phyloP scores from a whole-genome alignment of 1,284 basidiomycete genomes.

The Leccinum ambiguum region DNA sequence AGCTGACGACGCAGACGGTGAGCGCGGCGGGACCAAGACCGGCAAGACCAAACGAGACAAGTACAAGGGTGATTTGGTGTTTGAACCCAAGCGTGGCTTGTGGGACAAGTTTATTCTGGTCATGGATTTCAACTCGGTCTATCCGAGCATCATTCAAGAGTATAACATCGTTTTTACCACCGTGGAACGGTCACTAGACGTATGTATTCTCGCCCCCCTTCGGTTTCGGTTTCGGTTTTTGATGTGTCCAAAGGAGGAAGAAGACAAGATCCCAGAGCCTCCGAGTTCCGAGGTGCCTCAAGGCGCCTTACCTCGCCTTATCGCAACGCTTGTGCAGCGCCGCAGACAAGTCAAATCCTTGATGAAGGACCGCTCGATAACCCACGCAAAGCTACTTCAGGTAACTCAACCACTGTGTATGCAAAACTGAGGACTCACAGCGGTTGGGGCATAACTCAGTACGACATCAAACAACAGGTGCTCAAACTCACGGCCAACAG shows the following conservation, averaged over 20 bases:
- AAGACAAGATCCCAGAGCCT: constrained; percentile 89
- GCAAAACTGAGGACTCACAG: constrained; percentile 9
- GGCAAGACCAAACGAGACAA: constrained; percentile 86
- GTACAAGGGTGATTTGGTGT: constrained; percentile 98
- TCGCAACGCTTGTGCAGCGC: constrained; percentile 90
- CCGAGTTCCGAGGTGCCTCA: constrained; percentile 74
- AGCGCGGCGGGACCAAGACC: constrained; percentile 53
- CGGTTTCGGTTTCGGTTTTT: background rate
- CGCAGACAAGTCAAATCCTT: constrained; percentile 90
- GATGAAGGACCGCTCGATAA: constrained; percentile 89
- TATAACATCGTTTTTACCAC: constrained; percentile 99
- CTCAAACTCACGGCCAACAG: constrained; percentile 98
- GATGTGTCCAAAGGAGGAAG: constrained; percentile 53
- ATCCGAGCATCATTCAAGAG: constrained; percentile 99
- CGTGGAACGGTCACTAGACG: constrained; percentile 74
- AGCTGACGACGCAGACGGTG: constrained; percentile 59
- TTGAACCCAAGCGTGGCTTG: constrained; percentile 94
- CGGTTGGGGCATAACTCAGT: constrained; percentile 45
- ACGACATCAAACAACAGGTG: constrained; percentile 96
- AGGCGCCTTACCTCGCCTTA: constrained; percentile 93
- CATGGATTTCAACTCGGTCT: constrained; percentile 99
- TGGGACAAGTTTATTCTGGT: constrained; percentile 98
- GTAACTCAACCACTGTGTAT: constrained; percentile 41
- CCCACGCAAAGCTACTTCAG: constrained; percentile 82
- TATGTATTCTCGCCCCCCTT: constrained; percentile 35